phyloP scores from a whole-genome alignment of 2,329 filamentous ascomycete species.

The Graphiopsis chlorocephala region DNA sequence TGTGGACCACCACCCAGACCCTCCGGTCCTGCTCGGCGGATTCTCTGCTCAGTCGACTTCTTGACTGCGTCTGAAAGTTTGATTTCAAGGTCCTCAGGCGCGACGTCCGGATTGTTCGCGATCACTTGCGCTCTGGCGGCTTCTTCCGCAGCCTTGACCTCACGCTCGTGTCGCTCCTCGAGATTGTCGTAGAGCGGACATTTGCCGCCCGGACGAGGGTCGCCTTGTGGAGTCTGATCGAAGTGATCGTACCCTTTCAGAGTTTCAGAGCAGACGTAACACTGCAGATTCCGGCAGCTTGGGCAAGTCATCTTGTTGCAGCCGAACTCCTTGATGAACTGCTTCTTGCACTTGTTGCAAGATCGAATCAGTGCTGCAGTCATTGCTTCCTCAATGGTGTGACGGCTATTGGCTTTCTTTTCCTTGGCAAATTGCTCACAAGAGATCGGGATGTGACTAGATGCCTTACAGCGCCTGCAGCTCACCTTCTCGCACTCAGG shows the following conservation, averaged over 20 bases:
- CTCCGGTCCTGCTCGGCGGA: slow-evolving; percentile 7
- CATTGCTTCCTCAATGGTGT: slow-evolving; percentile 79
- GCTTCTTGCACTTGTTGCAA: slow-evolving; percentile 70
- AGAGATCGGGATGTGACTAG: slow-evolving; percentile 68
- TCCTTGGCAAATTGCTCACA: slow-evolving; percentile 66
- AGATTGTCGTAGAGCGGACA: slow-evolving; percentile 67
- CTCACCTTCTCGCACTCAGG: slow-evolving; percentile 58
- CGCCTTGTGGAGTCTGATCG: slow-evolving; percentile 50
- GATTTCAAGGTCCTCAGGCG: slow-evolving; percentile 57
- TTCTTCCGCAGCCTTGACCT: slow-evolving; percentile 62
- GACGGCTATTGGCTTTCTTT: slow-evolving; percentile 59
- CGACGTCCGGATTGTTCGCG: slow-evolving; percentile 60
- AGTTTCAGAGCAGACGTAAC: slow-evolving; percentile 68
- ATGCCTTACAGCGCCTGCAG: slow-evolving; percentile 59
- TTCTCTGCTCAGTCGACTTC: background rate
- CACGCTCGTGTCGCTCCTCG: slow-evolving; percentile 59
- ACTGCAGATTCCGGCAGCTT: slow-evolving; percentile 55
- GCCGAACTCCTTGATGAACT: slow-evolving; percentile 73
- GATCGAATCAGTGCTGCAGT: slow-evolving; percentile 71
- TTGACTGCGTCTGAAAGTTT: slow-evolving; percentile 50
- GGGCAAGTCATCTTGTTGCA: slow-evolving; percentile 83
- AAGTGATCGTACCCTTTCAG: slow-evolving; percentile 70
- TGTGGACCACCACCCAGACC: slow-evolving; percentile 1
- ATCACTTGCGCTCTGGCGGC: slow-evolving; percentile 55
- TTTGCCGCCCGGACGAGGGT: slow-evolving; percentile 34